Base-by-base conservation (phyloP, 805 yeast species). In the Candida suzukii region DNA sequence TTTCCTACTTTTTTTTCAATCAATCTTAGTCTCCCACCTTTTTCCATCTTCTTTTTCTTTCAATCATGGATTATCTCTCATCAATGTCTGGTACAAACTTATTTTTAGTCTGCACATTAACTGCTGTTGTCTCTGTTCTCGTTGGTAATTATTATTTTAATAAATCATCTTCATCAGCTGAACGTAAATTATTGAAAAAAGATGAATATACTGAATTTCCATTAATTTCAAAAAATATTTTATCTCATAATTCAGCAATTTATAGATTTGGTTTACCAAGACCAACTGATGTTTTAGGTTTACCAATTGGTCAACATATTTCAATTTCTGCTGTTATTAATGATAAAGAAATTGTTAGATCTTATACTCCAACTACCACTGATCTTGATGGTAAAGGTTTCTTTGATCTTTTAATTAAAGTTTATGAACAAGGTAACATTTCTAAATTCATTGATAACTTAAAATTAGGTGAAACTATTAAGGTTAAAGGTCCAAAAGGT, bases 291-390 rank as follows among this genome's bases (percentile, higher is more conserved):
- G 70, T 78, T 36, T 73, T 91, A 47, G 96, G 96, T 10, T 73
- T 91, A 49, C 96, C 96, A 42, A 82, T 87, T 56, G 98, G 98
- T 41, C 97, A 91, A 67, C 97, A 91, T 61, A 82, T 91, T 57
- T 76, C 88, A 35, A 78, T 90, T 52, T 76, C 77, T 18, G 91
- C 95, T 17, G 68, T 63, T 34, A 81, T 88, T 53, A 75, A 78
- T 51, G 96, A 83, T 41, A 85, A 85, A 65, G 90, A 83, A 53
- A 71, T 87, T 39, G 77, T 83, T 40, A 77, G 96, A 64, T 84
- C 95, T 5, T 90, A 91, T 67, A 88, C 96, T 6, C 96, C 97
- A 39, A 80, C 87, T 49, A 81, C 95, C 21, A 72, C 82, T 52
- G 90, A 85, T 60, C 63, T 66, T 26, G 84, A 79, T 46, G 78